Percentiles rank a stretch among this genome's conserved stretches.
These are phyloP conservation scores for Lasiodiplodia citricola DNA, from an alignment of 2,329 filamentous ascomycete species.

Conservation along the genomic window DNA sequence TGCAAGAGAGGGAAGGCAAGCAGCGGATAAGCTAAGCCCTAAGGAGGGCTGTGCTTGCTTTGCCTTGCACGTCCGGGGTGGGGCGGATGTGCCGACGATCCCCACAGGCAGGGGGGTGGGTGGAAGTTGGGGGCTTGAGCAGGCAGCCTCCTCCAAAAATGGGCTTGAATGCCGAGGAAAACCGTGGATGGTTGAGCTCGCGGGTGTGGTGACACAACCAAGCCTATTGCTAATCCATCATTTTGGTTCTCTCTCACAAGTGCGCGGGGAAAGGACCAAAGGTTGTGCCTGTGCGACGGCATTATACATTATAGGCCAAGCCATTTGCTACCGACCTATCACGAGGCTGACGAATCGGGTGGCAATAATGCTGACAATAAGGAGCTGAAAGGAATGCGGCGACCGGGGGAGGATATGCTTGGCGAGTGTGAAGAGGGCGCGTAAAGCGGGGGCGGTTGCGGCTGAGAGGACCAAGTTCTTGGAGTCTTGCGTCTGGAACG, in stretches of 20 bases:
- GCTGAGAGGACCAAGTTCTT: background rate
- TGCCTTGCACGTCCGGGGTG: background rate
- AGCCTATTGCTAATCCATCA: background rate
- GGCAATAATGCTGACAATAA: background rate
- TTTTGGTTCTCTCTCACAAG: background rate
- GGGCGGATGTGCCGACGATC: background rate
- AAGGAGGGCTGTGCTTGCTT: background rate
- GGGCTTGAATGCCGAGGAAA: background rate
- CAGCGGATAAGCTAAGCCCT: slow-evolving; percentile 1
- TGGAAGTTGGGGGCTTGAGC: background rate
- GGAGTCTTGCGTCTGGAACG: background rate
- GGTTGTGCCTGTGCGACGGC: background rate
- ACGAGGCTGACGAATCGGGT: background rate
- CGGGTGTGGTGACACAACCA: background rate
- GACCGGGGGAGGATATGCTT: background rate
- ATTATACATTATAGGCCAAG: background rate
- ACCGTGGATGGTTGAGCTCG: background rate
- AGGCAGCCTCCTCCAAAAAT: background rate
- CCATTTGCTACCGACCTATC: background rate
- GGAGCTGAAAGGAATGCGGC: background rate
- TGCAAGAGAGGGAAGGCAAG: background rate
- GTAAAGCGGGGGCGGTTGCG: background rate
- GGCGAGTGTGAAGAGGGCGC: background rate
- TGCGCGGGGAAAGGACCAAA: background rate
- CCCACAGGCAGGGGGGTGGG: background rate